phyloP scores from a whole-genome alignment of 2,329 filamentous ascomycete genomes.

The Aspergillus fijiensis region DNA sequence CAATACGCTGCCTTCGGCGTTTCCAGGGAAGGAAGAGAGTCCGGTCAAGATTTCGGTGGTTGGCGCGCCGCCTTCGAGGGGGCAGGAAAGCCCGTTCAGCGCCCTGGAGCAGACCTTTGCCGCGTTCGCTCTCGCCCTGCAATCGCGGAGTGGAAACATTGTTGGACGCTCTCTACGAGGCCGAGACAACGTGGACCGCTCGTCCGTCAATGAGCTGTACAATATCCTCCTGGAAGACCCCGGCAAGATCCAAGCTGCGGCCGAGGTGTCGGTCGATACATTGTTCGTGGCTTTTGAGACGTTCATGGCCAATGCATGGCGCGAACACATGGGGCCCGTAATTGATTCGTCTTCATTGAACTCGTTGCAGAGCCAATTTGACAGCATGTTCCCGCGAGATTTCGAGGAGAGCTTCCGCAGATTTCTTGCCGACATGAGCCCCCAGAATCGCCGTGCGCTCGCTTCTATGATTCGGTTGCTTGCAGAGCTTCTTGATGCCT shows the following conservation, averaged over 20 bases:
- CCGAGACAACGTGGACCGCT: constrained; percentile 69
- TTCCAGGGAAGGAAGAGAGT: constrained; percentile 47
- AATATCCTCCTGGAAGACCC: constrained; percentile 83
- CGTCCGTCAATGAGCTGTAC: constrained; percentile 84
- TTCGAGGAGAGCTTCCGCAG: constrained; percentile 59
- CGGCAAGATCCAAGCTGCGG: constrained; percentile 70
- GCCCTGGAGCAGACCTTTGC: constrained; percentile 82
- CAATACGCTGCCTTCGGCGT: constrained; percentile 44
- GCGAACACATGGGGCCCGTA: constrained; percentile 80
- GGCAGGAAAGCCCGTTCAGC: constrained; percentile 64
- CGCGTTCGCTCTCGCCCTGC: constrained; percentile 77
- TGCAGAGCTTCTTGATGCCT: constrained; percentile 83
- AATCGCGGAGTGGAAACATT: constrained; percentile 83
- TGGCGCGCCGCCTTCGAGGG: constrained; percentile 52
- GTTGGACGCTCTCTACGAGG: constrained; percentile 73
- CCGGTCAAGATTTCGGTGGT: constrained; percentile 50
- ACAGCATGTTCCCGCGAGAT: constrained; percentile 43
- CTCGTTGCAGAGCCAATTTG: constrained; percentile 62
- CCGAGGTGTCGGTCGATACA: constrained; percentile 76
- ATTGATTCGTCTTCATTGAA: constrained; percentile 70
- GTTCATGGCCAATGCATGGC: constrained; percentile 85
- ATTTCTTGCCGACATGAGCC: constrained; percentile 53
- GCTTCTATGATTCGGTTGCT: constrained; percentile 80
- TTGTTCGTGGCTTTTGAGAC: constrained; percentile 93
- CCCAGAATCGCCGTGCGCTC: constrained; percentile 71